These are phyloP conservation scores for Thalassiosira pacifica DNA, from an alignment of 352 stramenopile genomes.

Conservation along the genomic window DNA sequence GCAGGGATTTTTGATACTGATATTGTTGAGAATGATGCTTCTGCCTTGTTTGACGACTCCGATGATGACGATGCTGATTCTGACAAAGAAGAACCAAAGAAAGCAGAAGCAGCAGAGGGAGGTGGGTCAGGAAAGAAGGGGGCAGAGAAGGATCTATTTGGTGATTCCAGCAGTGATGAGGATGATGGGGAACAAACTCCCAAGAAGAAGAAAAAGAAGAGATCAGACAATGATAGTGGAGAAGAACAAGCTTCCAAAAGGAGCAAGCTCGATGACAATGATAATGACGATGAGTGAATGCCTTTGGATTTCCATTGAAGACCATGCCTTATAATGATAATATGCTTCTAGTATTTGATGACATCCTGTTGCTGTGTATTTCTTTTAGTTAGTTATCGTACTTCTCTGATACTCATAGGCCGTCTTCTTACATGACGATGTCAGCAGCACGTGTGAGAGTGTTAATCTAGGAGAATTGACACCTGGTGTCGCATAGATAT, in stretches of 20 bases:
- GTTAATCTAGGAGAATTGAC: too few relatives aligned
- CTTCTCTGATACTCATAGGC: too few relatives aligned
- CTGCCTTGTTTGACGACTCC: constrained; percentile 77
- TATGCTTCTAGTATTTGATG: too few relatives aligned
- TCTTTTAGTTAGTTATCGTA: too few relatives aligned
- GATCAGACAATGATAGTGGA: constrained; percentile 41
- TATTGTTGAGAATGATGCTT: constrained; percentile 44
- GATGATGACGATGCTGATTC: constrained; percentile 64
- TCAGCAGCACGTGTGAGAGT: too few relatives aligned
- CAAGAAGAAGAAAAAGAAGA: too few relatives aligned
- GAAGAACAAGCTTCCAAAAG: constrained; percentile 64
- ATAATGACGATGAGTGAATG: too few relatives aligned
- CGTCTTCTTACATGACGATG: too few relatives aligned
- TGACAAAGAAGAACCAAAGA: constrained; percentile 16
- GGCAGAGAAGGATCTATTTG: constrained; percentile 80
- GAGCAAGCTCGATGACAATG: constrained; percentile 49
- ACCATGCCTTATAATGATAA: too few relatives aligned
- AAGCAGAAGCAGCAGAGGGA: constrained; percentile 22
- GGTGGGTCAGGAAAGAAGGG: constrained; percentile 34
- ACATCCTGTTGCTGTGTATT: too few relatives aligned
- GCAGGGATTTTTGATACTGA: constrained; percentile 70
- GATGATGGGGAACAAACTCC: constrained; percentile 66
- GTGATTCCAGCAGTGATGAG: constrained; percentile 76
- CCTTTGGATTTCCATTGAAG: too few relatives aligned
- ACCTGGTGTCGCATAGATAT: too few relatives aligned